Percentiles rank a stretch among this genome's conserved stretches.
phyloP scores from a whole-genome alignment of 352 stramenopile genomes.

The Phytophthora fragariaefolia region DNA sequence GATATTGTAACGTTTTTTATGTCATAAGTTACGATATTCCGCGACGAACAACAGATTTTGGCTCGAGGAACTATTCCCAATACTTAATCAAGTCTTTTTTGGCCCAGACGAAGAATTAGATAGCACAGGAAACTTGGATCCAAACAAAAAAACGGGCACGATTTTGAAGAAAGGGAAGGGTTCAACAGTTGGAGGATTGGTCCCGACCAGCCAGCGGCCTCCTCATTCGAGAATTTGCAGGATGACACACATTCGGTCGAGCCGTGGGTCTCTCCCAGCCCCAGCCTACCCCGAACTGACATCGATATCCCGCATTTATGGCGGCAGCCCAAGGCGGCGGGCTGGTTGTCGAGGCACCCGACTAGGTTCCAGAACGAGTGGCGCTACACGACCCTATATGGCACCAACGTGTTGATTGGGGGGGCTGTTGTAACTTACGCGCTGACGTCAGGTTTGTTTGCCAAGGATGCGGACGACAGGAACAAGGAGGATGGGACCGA shows the following conservation, averaged over 20 bases:
- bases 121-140: background rate
- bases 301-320: slow-evolving; percentile 25
- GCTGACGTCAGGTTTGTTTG: no score
- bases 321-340: slow-evolving; percentile 12
- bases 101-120: background rate
- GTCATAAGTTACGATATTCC: no score
- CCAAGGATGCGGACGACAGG: no score
- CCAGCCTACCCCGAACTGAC: no score
- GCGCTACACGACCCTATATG: slow-evolving; percentile 7
- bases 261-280: no score
- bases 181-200: background rate
- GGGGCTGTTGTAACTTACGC: slow-evolving; percentile 6
- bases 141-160: background rate
- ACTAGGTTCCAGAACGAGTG: background rate
- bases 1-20: background rate
- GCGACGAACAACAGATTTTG: background rate
- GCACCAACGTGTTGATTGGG: background rate
- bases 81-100: no score
- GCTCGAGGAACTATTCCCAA: no score
- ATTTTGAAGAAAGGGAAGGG: no score
- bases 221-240: background rate
- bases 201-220: no score
- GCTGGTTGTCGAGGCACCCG: slow-evolving; percentile 12
- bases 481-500: background rate
- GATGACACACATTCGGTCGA: background rate